These are phyloP conservation scores for Phytophthora sojae DNA, from an alignment of 352 stramenopile species.

Conservation along the genomic window DNA sequence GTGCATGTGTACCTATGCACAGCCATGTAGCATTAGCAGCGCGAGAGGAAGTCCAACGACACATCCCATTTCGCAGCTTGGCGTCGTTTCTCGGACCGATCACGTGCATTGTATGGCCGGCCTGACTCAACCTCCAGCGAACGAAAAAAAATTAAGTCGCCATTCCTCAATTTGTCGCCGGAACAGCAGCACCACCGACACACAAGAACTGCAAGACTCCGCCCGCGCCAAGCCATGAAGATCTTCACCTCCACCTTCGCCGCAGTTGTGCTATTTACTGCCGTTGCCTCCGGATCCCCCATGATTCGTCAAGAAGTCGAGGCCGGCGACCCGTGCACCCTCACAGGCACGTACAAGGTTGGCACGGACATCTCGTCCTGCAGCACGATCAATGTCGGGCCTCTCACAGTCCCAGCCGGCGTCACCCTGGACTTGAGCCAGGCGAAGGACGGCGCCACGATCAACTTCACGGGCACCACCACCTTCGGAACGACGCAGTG, in stretches of 20 bases:
- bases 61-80: constrained; percentile 1
- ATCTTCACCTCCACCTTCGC: not conserved
- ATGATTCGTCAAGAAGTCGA: constrained; percentile 27
- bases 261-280: not conserved
- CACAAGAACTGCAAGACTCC: not conserved
- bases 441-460: constrained; percentile 20
- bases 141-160: not conserved
- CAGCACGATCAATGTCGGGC: constrained; percentile 24
- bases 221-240: not conserved
- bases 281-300: not conserved
- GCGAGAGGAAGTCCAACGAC: constrained; percentile 1
- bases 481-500: constrained; percentile 37
- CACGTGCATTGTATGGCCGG: not conserved
- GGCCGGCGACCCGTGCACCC: constrained; percentile 23
- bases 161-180: not conserved
- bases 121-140: not conserved
- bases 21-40: not conserved
- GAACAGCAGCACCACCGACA: not conserved
- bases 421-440: constrained; percentile 41
- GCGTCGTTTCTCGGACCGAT: not conserved
- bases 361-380: constrained; percentile 29
- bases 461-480: constrained; percentile 41
- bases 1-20: too few relatives aligned
- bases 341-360: constrained; percentile 36
- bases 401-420: constrained; percentile 17